Evolutionary conservation across 2,329 filamentous ascomycete species (phyloP).

Genomic region (Botryosphaeria agaves): DNA sequence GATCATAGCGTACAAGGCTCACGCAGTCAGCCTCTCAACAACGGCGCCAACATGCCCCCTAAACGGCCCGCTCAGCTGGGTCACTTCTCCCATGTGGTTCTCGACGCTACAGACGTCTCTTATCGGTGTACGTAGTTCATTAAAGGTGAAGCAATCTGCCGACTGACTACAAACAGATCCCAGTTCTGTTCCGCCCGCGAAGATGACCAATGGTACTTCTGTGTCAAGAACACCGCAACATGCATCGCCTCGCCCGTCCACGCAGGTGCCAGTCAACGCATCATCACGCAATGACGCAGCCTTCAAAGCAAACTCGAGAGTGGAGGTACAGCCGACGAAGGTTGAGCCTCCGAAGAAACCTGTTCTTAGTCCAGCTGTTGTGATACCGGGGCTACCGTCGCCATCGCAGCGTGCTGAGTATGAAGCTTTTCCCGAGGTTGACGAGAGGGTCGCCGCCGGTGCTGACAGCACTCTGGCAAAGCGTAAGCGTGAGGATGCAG

Average conservation of each 20-base stretch:
- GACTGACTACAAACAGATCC: conserved; percentile 4
- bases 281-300: background rate
- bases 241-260: background rate
- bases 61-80: conserved; percentile 19
- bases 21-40: background rate
- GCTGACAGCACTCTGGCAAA: conserved; percentile 23
- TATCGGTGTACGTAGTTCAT: conserved; percentile 12
- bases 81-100: conserved; percentile 36
- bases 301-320: background rate
- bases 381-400: conserved; percentile 28
- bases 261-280: background rate
- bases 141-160: background rate
- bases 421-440: conserved; percentile 18
- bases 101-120: conserved; percentile 22
- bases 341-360: background rate
- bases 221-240: background rate
- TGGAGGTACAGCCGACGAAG: background rate
- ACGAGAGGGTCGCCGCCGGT: conserved; percentile 10
- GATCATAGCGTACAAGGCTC: background rate
- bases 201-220: background rate
- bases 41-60: conserved; percentile 7
- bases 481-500: conserved; percentile 33
- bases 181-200: conserved; percentile 10
- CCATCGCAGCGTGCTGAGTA: conserved; percentile 23
- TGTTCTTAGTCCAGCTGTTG: conserved; percentile 22